These are phyloP conservation scores for Heliamphora pulchella DNA, from an alignment of 179 eudicot species.

Conservation along the genomic window DNA sequence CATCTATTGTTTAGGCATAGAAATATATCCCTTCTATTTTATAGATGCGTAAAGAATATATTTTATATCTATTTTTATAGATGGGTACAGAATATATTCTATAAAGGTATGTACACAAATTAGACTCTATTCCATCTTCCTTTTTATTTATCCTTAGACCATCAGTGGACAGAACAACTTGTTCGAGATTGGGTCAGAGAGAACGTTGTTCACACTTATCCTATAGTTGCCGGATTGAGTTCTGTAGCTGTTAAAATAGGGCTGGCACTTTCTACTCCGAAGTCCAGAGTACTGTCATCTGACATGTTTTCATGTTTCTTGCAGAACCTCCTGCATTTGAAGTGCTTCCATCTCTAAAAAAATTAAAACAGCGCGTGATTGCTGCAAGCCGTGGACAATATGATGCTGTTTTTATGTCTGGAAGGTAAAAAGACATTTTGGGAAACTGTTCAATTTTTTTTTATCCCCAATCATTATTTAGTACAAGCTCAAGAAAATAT, in stretches of 20 bases:
- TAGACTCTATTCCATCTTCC: too few relatives aligned
- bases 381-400: constrained; percentile 93
- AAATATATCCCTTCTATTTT: too few relatives aligned
- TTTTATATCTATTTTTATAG: too few relatives aligned
- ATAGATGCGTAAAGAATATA: too few relatives aligned
- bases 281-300: constrained; percentile 16
- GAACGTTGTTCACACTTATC: not conserved
- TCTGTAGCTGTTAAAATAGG: not conserved
- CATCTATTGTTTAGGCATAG: too few relatives aligned
- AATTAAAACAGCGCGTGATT: constrained; percentile 68
- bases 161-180: not conserved
- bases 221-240: not conserved
- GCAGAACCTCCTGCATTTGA: constrained; percentile 93
- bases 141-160: not conserved
- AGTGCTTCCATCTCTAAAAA: constrained; percentile 83
- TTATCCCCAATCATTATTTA: not conserved
- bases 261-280: not conserved
- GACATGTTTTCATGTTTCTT: constrained; percentile 1
- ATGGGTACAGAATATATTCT: too few relatives aligned
- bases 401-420: constrained; percentile 98
- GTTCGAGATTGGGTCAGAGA: not conserved
- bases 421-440: constrained; percentile 45
- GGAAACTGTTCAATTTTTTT: not conserved
- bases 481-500: not conserved
- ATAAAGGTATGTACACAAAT: too few relatives aligned